Evolutionary conservation across 805 yeast species (phyloP), one percentile per base, ranked within the genome.

Genomic region (Metschnikowia orientalis): DNA sequence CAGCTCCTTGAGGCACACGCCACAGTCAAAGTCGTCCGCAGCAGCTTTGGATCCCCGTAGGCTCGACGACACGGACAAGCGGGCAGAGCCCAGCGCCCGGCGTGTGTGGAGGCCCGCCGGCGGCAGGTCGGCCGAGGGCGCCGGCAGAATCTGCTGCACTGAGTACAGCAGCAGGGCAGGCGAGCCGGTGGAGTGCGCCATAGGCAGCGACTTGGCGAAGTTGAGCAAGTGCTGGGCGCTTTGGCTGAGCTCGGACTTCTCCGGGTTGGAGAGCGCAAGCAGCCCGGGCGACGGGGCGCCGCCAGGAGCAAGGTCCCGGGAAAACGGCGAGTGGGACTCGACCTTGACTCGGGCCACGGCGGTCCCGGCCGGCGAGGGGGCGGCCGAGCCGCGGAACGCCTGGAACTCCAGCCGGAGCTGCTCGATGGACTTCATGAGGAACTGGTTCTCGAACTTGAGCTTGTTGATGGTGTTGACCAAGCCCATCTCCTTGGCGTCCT

Each of bases 1-100:
- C 36, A 71, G 78, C 31, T 79, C 87, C 51, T 79, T 79, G 25
- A 63, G 54, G 51, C 89, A 81, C n/a, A 77, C 74, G 3, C 79
- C 81, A 53, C 89, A 81, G 45, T 65, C 70, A 31, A 59, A 62
- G 35, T 63, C 68, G 21, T 43, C 37, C 3, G 9, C 18, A 0
- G 32, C 11, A 5, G n/a, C 20, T 17, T 29, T 22, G 9, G 23
- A 19, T 12, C 21, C 21, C 7, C 21, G 11, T 5, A 26, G 23
- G 9, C 17, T 29, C 20, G 23, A 26, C 7, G 32, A 22, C 26
- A n/a, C 17, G 16, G 17, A 11, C 24, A 24, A 12, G 30, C 15
- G 15, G 11, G 31, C 21, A 3, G 32, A 9, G 20, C 17, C 18
- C n/a, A 8, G 24, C 18, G 26, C 25, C 13, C 23, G 11, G 30